Conservation (phyloP, 2,329 filamentous ascomycete species). For the Diaporthe aspalathi region DNA sequence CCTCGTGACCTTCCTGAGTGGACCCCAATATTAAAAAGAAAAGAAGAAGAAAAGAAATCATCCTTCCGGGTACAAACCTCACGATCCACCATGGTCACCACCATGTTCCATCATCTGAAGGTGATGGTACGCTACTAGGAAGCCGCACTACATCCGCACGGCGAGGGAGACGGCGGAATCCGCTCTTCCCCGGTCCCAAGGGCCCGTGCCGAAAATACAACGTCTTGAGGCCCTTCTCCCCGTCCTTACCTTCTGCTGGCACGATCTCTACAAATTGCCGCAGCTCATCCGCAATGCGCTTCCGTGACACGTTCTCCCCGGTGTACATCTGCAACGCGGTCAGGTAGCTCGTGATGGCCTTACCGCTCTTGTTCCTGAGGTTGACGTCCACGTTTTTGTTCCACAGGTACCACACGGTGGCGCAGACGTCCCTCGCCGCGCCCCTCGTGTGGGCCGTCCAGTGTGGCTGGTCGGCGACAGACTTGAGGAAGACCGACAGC, state of each 20-base stretch:
- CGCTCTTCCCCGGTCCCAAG: not conserved
- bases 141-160: too few relatives aligned
- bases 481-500: constrained; percentile 27
- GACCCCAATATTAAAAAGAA: not conserved
- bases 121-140: too few relatives aligned
- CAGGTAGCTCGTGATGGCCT: constrained; percentile 30
- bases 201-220: constrained; percentile 11
- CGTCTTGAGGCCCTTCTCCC: constrained; percentile 5
- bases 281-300: not conserved
- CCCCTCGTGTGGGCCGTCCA: not conserved
- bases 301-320: not conserved
- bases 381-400: constrained; percentile 31
- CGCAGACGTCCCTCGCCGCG: not conserved
- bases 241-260: not conserved
- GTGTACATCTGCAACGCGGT: constrained; percentile 2
- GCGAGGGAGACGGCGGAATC: not conserved
- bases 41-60: not conserved
- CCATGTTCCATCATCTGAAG: too few relatives aligned
- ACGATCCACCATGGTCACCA: not conserved
- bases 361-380: constrained; percentile 27
- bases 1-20: not conserved
- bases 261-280: constrained; percentile 8
- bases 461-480: constrained; percentile 13
- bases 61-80: not conserved
- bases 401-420: constrained; percentile 31